Conservation (phyloP, 768 basidiomycete species). For the Mycena venus region DNA sequence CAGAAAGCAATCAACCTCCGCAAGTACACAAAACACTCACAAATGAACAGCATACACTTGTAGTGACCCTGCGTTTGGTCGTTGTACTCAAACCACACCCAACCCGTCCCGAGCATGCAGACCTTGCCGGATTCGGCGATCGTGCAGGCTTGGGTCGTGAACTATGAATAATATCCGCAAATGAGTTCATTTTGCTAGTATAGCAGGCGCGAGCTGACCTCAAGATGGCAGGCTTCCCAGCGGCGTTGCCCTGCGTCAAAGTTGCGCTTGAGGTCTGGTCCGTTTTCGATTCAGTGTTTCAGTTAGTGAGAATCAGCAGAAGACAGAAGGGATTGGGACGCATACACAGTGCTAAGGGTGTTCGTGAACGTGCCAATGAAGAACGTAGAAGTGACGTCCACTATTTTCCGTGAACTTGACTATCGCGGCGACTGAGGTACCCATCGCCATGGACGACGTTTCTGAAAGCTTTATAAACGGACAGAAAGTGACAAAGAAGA, state of each 20-base stretch:
- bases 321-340: too few relatives aligned
- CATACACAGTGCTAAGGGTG: slow-evolving; percentile 11
- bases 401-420: slow-evolving; percentile 8
- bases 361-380: slow-evolving; percentile 14
- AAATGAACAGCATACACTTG: slow-evolving; percentile 15
- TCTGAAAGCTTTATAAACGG: neutral
- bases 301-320: neutral
- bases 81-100: slow-evolving; percentile 35
- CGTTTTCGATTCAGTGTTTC: neutral
- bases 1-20: too few relatives aligned
- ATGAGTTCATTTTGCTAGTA: neutral
- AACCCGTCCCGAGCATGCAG: slow-evolving; percentile 28
- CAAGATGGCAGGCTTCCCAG: slow-evolving; percentile 22
- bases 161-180: neutral
- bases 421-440: neutral
- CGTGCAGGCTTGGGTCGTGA: slow-evolving; percentile 23
- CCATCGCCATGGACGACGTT: neutral
- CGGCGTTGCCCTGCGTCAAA: slow-evolving; percentile 7
- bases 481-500: neutral
- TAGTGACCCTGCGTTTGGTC: slow-evolving; percentile 23
- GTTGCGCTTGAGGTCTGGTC: neutral
- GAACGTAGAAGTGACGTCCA: neutral
- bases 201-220: neutral
- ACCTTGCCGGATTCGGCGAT: slow-evolving; percentile 20
- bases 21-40: too few relatives aligned